Evolutionary conservation across 805 yeast species (phyloP).

Genomic region (Starmerella riodocensis): DNA sequence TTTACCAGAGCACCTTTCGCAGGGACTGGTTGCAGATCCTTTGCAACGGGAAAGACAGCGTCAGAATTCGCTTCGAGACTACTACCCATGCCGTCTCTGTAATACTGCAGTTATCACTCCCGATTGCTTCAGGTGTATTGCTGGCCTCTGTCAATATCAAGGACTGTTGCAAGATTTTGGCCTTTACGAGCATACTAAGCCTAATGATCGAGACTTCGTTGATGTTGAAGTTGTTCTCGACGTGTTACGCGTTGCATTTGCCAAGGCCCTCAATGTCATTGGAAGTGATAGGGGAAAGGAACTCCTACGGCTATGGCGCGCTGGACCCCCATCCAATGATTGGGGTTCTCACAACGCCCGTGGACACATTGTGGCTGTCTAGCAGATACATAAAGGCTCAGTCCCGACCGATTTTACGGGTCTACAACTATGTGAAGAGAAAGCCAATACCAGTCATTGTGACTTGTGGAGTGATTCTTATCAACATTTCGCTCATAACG

Average conservation of each 20-base stretch:
- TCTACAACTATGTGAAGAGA: constrained; percentile 14
- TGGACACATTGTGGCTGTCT: neutral
- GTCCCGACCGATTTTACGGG: constrained; percentile 13
- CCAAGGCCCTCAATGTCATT: constrained; percentile 14
- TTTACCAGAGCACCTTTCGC: constrained; percentile 15
- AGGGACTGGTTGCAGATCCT: constrained; percentile 22
- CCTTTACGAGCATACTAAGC: constrained; percentile 9
- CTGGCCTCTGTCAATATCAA: constrained; percentile 3
- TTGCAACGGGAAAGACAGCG: constrained; percentile 19
- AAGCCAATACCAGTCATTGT: constrained; percentile 20
- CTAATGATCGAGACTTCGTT: constrained; percentile 16
- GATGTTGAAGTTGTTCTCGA: constrained; percentile 17
- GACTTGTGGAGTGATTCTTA: constrained; percentile 17
- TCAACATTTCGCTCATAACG: constrained; percentile 15
- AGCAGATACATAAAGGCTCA: neutral
- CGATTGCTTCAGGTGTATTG: constrained; percentile 12
- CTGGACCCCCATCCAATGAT: constrained; percentile 10
- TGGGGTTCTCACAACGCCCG: constrained; percentile 15
- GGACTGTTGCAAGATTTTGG: constrained; percentile 5
- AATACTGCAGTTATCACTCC: constrained; percentile 9
- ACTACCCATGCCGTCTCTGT: constrained; percentile 12
- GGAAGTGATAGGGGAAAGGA: neutral
- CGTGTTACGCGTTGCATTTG: constrained; percentile 22
- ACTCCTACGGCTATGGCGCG: neutral
- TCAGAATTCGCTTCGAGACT: constrained; percentile 11